Conservation (phyloP, 495 filamentous ascomycete genomes). For the Penicillium canescens region DNA sequence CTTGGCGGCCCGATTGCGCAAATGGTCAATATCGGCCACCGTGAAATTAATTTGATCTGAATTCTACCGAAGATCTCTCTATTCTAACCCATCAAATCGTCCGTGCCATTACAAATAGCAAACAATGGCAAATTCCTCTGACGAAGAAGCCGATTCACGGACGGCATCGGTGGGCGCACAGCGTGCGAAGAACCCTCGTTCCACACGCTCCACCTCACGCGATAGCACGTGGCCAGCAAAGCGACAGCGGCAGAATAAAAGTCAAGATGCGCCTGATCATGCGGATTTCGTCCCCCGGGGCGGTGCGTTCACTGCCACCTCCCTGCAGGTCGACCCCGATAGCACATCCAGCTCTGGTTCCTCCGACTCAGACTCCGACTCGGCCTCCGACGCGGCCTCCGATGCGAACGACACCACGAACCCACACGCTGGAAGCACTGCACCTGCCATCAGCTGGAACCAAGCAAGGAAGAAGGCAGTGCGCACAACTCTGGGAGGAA, state of each 20-base stretch:
- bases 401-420: slow-evolving; percentile 13
- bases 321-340: slow-evolving; percentile 37
- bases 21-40: slow-evolving; percentile 18
- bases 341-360: slow-evolving; percentile 33
- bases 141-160: slow-evolving; percentile 45
- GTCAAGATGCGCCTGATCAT: slow-evolving; percentile 22
- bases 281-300: slow-evolving; percentile 43
- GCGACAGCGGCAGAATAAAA: slow-evolving; percentile 29
- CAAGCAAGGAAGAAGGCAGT: slow-evolving; percentile 36
- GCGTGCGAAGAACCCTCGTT: slow-evolving; percentile 20
- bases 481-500: slow-evolving; percentile 34
- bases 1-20: slow-evolving; percentile 4
- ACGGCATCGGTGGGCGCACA: slow-evolving; percentile 39
- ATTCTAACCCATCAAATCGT: background rate
- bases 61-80: background rate
- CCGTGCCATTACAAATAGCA: background rate
- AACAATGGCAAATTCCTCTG: slow-evolving; percentile 14
- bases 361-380: slow-evolving; percentile 23
- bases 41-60: slow-evolving; percentile 26
- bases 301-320: slow-evolving; percentile 33
- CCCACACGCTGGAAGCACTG: slow-evolving; percentile 27
- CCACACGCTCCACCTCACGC: slow-evolving; percentile 22
- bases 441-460: slow-evolving; percentile 44
- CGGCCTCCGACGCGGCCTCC: slow-evolving; percentile 16
- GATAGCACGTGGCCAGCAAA: slow-evolving; percentile 32